phyloP scores from a whole-genome alignment of 225 moss, liverwort and hornwort genomes.

The Thuidium tamariscinum region DNA sequence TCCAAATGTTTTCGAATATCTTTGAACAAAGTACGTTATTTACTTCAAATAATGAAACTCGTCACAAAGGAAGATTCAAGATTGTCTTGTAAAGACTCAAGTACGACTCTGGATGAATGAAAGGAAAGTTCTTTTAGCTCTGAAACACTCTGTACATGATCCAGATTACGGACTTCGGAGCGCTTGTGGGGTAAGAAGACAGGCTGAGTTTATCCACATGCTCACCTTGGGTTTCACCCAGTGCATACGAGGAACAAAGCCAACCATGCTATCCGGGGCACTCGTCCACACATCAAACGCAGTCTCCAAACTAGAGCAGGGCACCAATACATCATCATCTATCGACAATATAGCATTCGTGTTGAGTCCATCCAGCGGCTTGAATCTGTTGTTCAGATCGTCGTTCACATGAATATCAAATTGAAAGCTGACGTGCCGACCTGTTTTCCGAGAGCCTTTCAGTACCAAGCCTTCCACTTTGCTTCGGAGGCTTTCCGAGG shows the following conservation, averaged over 20 bases:
- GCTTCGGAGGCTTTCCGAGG: slow-evolving; percentile 35
- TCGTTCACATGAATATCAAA: slow-evolving; percentile 71
- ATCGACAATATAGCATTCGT: slow-evolving; percentile 82
- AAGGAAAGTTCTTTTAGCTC: neutral
- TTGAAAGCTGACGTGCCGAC: slow-evolving; percentile 18
- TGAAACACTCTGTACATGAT: neutral
- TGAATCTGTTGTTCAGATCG: slow-evolving; percentile 88
- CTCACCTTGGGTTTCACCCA: slow-evolving; percentile 44
- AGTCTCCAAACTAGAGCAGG: slow-evolving; percentile 68
- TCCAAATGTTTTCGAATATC: neutral
- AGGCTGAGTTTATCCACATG: neutral
- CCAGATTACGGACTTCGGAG: neutral
- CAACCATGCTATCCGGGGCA: slow-evolving; percentile 77
- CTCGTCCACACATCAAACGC: slow-evolving; percentile 83
- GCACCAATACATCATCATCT: slow-evolving; percentile 85
- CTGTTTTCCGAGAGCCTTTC: slow-evolving; percentile 5
- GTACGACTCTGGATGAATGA: neutral
- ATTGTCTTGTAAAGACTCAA: neutral
- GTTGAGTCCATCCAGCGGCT: slow-evolving; percentile 46
- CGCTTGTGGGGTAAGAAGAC: neutral
- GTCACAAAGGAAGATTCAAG: neutral
- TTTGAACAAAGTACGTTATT: neutral
- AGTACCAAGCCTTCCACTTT: slow-evolving; percentile 27
- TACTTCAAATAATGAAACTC: neutral
- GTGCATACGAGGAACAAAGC: slow-evolving; percentile 98